These are phyloP conservation scores for Plasmodium inui DNA, from an alignment of 169 alveolate species.

Conservation along the genomic window DNA sequence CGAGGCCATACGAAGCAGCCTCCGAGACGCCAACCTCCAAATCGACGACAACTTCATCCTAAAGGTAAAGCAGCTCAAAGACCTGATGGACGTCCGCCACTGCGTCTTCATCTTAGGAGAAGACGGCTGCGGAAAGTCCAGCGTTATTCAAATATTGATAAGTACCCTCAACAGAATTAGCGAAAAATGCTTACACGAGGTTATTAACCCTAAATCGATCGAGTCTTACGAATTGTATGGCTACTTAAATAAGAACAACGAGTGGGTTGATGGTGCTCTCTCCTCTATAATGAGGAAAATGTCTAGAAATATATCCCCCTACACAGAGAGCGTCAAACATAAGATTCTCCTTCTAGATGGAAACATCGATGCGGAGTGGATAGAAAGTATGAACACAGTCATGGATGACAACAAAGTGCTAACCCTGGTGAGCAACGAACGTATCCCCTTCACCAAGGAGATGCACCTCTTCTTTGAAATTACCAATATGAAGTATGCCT, in stretches of 20 bases:
- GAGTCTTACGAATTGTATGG: slow-evolving; percentile 96
- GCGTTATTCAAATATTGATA: slow-evolving; percentile 94
- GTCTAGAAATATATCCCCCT: slow-evolving; percentile 92
- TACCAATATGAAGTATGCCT: slow-evolving; percentile 95
- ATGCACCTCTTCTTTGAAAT: slow-evolving; percentile 96
- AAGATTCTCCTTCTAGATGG: slow-evolving; percentile 97
- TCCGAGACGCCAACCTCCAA: slow-evolving; percentile 61
- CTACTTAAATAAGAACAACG: slow-evolving; percentile 93
- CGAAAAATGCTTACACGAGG: slow-evolving; percentile 92
- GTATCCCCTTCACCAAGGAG: slow-evolving; percentile 95
- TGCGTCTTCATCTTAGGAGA: slow-evolving; percentile 96
- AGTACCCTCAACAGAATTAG: slow-evolving; percentile 87
- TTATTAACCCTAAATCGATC: slow-evolving; percentile 96
- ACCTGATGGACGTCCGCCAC: slow-evolving; percentile 95
- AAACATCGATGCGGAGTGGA: slow-evolving; percentile 98
- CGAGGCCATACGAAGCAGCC: slow-evolving; percentile 45
- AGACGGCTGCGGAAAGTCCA: slow-evolving; percentile 96
- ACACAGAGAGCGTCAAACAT: slow-evolving; percentile 88
- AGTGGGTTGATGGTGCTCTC: slow-evolving; percentile 98
- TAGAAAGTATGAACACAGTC: slow-evolving; percentile 96
- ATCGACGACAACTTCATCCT: slow-evolving; percentile 79
- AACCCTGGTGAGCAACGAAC: slow-evolving; percentile 95
- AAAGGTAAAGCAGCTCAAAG: slow-evolving; percentile 90
- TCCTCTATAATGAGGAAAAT: slow-evolving; percentile 95
- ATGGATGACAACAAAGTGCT: slow-evolving; percentile 98